Evolutionary conservation across 2,329 filamentous ascomycete genomes (phyloP).

Genomic region (Exophiala spinifera): DNA sequence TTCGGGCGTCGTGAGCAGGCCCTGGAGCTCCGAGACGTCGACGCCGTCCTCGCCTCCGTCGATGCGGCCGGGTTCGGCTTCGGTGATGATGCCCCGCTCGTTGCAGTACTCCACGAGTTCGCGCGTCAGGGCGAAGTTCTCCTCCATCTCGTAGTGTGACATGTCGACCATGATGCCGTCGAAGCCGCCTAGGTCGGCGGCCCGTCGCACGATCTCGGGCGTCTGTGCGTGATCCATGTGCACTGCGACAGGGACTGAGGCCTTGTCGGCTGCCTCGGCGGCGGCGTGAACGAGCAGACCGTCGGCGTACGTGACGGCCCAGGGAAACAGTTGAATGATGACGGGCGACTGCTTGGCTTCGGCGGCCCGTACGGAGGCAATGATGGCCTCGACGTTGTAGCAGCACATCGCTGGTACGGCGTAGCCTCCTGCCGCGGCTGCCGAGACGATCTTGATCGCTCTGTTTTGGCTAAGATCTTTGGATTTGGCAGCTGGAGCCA

Average conservation of each 20-base stretch:
- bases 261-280: conserved; percentile 55
- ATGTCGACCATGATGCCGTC: conserved; percentile 78
- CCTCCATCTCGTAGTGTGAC: conserved; percentile 67
- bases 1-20: conserved; percentile 63
- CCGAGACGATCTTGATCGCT: conserved; percentile 28
- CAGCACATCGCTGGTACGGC: conserved; percentile 21
- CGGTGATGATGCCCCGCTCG: conserved; percentile 63
- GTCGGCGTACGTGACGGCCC: conserved; percentile 62
- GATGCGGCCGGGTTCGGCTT: conserved; percentile 69
- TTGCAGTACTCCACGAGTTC: conserved; percentile 64
- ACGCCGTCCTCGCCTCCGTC: conserved; percentile 74
- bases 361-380: conserved; percentile 66
- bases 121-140: conserved; percentile 63
- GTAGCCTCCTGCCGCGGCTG: conserved; percentile 29
- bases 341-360: conserved; percentile 64
- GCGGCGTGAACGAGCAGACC: conserved; percentile 55
- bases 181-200: conserved; percentile 61
- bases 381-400: conserved; percentile 69
- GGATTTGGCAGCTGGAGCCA: not conserved
- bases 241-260: conserved; percentile 59
- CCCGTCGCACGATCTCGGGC: conserved; percentile 51
- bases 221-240: conserved; percentile 67
- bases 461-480: conserved; percentile 9
- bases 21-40: conserved; percentile 56
- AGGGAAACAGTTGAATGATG: conserved; percentile 72